Evolutionary conservation across 1,139 yeast species (phyloP), one percentile per base, ranked within the genome.

Genomic region (Pneumocystis jirovecii): DNA sequence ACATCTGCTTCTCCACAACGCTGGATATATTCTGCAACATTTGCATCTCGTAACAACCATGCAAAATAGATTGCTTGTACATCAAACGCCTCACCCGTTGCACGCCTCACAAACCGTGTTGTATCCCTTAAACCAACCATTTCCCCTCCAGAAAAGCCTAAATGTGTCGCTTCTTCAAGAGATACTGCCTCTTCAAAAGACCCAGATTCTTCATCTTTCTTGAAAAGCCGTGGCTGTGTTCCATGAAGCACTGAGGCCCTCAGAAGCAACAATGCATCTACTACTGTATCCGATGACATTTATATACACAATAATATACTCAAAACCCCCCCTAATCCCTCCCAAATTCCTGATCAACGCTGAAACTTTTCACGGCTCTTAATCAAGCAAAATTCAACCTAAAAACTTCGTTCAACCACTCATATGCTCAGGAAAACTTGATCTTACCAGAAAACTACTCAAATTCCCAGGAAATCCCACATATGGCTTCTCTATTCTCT

Each of bases 21-120:
- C 34, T 85, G 82, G 69, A 89, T 82, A 73, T 93, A 91, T 67
- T 90, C 96, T 15, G 96, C 86, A 64, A 90, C 87, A 60, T 86
- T 83, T 50, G 87, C 80, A 67, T 88, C 90, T 68, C 83, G 85
- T 69, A 84, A 83, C 42, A 85, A 69, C 95, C 96, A 93, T 70
- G 95, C 87, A 73, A 89, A 89, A 56, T 85, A 81, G 3, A 89
- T 85, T 0, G 87, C 83, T 69, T 83, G 78, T 66, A 88, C 76
- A n/a, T 81, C 77, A 64, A 85, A 80, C 5, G 70, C 65, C n/a
- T 68, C 68, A 1, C 65, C 45, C 4, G 61, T 42, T 3, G 34
- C 61, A 6, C 31, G 29, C 6, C 57, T 15, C 7, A 50, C 12
- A 50, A 50, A 50, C 21, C 57, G 29, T 2, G 57, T 50, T 6